Conservation (phyloP, 1,284 basidiomycete species). For the Cystobasidium pallidum region DNA sequence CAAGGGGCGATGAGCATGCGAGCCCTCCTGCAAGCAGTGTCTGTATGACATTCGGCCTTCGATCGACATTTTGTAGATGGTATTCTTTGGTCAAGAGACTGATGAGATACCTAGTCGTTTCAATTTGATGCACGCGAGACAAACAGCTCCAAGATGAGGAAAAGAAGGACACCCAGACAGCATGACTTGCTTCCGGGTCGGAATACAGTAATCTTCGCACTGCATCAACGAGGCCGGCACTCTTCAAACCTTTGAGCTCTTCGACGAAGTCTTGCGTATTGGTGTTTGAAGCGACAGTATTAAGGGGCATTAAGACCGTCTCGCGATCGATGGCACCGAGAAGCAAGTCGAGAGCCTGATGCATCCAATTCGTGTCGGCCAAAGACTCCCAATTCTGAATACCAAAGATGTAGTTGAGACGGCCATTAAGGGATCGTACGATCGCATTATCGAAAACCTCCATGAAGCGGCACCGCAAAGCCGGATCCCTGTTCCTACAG, state of each 20-base stretch:
- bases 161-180: conserved; percentile 89
- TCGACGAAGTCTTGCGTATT: conserved; percentile 44
- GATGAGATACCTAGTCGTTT: conserved; percentile 87
- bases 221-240: conserved; percentile 68
- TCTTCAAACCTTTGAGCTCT: conserved; percentile 47
- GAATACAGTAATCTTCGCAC: conserved; percentile 82
- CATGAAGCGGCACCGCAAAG: conserved; percentile 82
- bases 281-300: background rate
- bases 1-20: conserved; percentile 81
- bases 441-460: conserved; percentile 89
- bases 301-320: conserved; percentile 54
- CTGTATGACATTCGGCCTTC: conserved; percentile 94
- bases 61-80: conserved; percentile 82
- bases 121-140: conserved; percentile 81
- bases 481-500: conserved; percentile 78
- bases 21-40: conserved; percentile 83
- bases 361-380: conserved; percentile 93
- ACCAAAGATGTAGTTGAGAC: conserved; percentile 87
- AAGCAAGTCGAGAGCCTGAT: conserved; percentile 85
- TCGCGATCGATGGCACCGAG: conserved; percentile 80
- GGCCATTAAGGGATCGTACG: conserved; percentile 76
- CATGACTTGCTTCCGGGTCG: conserved; percentile 75
- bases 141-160: conserved; percentile 86
- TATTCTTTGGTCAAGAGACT: conserved; percentile 91
- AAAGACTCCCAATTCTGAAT: conserved; percentile 96